Evolutionary conservation across 768 basidiomycete genomes (phyloP).

Genomic region (Panaeolus papilionaceus): DNA sequence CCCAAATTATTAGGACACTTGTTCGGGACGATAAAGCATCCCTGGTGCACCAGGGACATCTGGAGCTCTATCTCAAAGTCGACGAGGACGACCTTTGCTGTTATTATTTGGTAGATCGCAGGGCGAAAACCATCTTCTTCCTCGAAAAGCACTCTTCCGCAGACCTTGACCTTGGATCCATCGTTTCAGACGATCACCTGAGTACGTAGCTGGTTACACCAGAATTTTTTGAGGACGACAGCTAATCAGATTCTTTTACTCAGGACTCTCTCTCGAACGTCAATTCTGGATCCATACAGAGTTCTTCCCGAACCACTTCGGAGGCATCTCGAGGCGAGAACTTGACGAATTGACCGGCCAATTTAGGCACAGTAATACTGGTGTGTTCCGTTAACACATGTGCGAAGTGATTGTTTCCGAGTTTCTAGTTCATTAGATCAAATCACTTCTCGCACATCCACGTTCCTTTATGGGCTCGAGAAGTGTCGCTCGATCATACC

Average conservation of each 20-base stretch:
- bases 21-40: conserved; percentile 28
- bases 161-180: conserved; percentile 47
- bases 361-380: conserved; percentile 60
- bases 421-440: conserved; percentile 45
- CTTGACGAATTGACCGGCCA: conserved; percentile 59
- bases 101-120: conserved; percentile 65
- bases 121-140: conserved; percentile 58
- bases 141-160: conserved; percentile 50
- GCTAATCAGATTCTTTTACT: not conserved
- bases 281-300: conserved; percentile 71
- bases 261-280: conserved; percentile 53
- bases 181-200: conserved; percentile 57
- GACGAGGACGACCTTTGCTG: conserved; percentile 48
- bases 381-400: conserved; percentile 37
- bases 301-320: conserved; percentile 63
- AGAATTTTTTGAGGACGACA: not conserved
- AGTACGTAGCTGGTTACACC: conserved; percentile 41
- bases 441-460: conserved; percentile 64
- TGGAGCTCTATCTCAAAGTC: conserved; percentile 61
- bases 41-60: conserved; percentile 40
- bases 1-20: conserved; percentile 38
- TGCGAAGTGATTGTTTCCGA: not conserved
- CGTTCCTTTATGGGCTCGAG: conserved; percentile 60
- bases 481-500: conserved; percentile 54
- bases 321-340: conserved; percentile 36